Base-by-base conservation (phyloP, 306 rosid genomes). In the Begonia masoniana region DNA sequence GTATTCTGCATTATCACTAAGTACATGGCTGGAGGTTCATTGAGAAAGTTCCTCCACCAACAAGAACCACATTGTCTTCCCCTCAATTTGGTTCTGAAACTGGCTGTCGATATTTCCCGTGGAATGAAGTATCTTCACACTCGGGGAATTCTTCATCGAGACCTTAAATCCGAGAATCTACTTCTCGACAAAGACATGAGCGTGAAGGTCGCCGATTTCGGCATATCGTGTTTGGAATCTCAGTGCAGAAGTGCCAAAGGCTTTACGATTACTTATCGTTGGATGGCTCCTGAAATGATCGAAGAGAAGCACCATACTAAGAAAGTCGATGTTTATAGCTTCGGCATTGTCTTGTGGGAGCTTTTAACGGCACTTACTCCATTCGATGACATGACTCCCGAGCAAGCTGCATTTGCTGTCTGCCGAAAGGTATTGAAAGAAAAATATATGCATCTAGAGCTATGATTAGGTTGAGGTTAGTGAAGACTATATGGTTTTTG, bases 201-300 rank as follows among this genome's bases (percentile, higher is more conserved):
- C 63, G 94, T 84, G 23, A 88, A 88, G 65, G 94, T 88, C 41
- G 94, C 94, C 1, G 96, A 88, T 74, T 88, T 88, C 52, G 94
- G 96, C 14, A 84, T 88, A 66, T 88, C 96, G 1, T 88, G 94
- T 73, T 68, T 69, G 39, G 96, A 88, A 70, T 79, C 94, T 51
- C 88, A 88, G 61, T 68, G 78, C 13, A 84, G 84, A 10, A 81
- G 77, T 41, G 72, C 78, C 3, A 79, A 73, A 65, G 94, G 89
- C 31, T 88, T 88, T 49, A 88, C 85, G 1, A 94, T 94, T 24
- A 88, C 96, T 6, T 88, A 88, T 56, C 85, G 96, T 9, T 88
- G 96, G 96, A 88, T 88, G 96, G 96, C 94, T 9, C 96, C 96
- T 1, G 96, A 87, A 69, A 81, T 83, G 81, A 81, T 87, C 70